Evolutionary conservation across 129 eudicot genomes (phyloP).

Genomic region (Tagetes erecta): DNA sequence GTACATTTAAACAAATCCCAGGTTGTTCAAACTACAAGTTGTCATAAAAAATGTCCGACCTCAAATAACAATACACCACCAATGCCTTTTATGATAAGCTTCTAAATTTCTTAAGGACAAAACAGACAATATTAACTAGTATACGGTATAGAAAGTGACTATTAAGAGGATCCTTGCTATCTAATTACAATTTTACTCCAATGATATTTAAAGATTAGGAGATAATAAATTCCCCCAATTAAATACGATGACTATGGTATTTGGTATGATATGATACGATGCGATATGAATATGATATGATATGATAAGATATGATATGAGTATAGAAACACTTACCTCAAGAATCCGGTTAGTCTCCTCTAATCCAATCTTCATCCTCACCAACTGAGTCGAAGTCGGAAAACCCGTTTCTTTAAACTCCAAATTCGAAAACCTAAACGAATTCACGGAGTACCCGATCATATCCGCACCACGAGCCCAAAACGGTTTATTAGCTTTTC

Average conservation of each 20-base stretch:
- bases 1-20: not conserved
- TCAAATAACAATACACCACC: not conserved
- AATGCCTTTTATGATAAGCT: too few relatives aligned
- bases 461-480: slow-evolving; percentile 91
- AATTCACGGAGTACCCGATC: slow-evolving; percentile 89
- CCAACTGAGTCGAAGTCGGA: slow-evolving; percentile 48
- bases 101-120: not conserved
- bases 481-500: slow-evolving; percentile 68
- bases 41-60: not conserved
- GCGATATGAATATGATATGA: too few relatives aligned
- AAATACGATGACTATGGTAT: too few relatives aligned
- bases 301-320: not conserved
- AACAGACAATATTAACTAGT: not conserved
- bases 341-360: slow-evolving; percentile 59
- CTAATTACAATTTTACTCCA: not conserved
- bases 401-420: slow-evolving; percentile 41
- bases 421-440: slow-evolving; percentile 70
- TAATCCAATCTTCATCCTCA: slow-evolving; percentile 50
- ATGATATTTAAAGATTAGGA: not conserved
- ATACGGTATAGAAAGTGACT: not conserved
- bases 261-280: too few relatives aligned
- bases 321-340: slow-evolving; percentile 34
- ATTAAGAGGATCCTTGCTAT: not conserved
- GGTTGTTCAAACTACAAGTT: too few relatives aligned
- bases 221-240: not conserved